Base-by-base conservation (phyloP, 805 yeast genomes). In the Deakozyma indianensis region DNA sequence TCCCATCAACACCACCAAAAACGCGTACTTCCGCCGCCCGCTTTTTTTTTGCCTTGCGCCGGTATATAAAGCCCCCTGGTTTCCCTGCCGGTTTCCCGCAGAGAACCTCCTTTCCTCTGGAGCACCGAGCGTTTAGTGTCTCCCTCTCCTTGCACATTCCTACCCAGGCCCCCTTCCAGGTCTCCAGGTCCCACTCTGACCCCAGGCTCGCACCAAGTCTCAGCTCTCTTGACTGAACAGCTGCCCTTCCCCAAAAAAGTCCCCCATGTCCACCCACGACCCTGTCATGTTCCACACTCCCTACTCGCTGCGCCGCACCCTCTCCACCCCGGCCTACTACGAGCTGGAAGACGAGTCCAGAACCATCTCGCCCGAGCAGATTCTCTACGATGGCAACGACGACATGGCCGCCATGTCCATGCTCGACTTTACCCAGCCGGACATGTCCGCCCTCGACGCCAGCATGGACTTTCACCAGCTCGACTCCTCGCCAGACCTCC, bases 281-380 rank as follows among this genome's bases (percentile, higher is more conserved):
- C 38, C 38, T 14, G 28, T 25, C 28, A 25, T 25, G 28, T 25
- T 25, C 38, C 38, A 9, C 7, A 14, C 38, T 4, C 5, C 18
- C 38, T 32, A 11, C 38, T 7, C 38, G 18, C 38, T 32, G 18
- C 38, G 38, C 38, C 11, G 38, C 11, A 32, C 38, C 38, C 11
- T 32, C 38, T 32, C 38, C 18, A 32, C 38, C 18, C 38, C 38
- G 18, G 38, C 38, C 38, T 32, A 32, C 38, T 25, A 25, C 28
- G 28, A 25, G 14, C 14, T 25, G 7, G n/a, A n/a, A n/a, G n/a
- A n/a, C n/a, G 38, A 32, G 16, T 14, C 18, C 20, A 5, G 5
- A 14, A 32, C 38, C 38, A 32, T 32, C 38, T 32, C 38, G 11
- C 38, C 38, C 38, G 18, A 32, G 18, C 18, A 32, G 38, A 7